Evolutionary conservation across 768 basidiomycete genomes (phyloP), one percentile per base, ranked within the genome.

Genomic region (Amanita fuliginea): DNA sequence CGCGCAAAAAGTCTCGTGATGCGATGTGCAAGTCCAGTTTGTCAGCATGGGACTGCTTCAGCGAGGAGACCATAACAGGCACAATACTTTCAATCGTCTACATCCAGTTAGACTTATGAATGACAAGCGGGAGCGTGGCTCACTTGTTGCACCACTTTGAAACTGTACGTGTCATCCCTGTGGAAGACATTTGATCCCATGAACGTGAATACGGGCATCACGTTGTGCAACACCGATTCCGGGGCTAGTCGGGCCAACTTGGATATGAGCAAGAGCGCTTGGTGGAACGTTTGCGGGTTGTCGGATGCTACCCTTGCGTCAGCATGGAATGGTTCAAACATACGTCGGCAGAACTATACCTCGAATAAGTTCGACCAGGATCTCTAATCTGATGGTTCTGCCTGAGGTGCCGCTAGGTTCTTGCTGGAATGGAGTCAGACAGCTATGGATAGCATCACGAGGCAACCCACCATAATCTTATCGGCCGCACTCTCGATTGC

Each of bases 101-200:
- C 9, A 42, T 28, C 35, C 48, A 21, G 49, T 50, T 47, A 34
- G 54, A 46, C 11, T 53, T 32, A 45, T 16, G 35, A 10, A 18
- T 42, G n/a, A 14, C 21, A 33, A 19, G 3, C n/a, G 39, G 2
- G 14, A 16, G 14, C 21, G 49, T 33, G 43, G 14, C 67, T 39
- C 47, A 90, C 92, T 74, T 86, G 87, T 62, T 97, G 93, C 2
- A 98, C 89, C 7, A 98, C 93, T 33, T 81, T 80, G 72, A 96
- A 95, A 60, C 88, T 94, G 66, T 95, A 94, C 0, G 86, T 79
- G 61, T 99, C 96, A 56, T 99, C 96, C 42, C 93, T 78, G 60
- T 96, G 95, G 70, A 97, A 89, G 14, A 97, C 83, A 54, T 91
- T 94, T n/a, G 94, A 90, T 16, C 96, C 95, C 91, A 98, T 97